Conservation (phyloP, 352 stramenopile genomes). For the Pythium insidiosum region DNA sequence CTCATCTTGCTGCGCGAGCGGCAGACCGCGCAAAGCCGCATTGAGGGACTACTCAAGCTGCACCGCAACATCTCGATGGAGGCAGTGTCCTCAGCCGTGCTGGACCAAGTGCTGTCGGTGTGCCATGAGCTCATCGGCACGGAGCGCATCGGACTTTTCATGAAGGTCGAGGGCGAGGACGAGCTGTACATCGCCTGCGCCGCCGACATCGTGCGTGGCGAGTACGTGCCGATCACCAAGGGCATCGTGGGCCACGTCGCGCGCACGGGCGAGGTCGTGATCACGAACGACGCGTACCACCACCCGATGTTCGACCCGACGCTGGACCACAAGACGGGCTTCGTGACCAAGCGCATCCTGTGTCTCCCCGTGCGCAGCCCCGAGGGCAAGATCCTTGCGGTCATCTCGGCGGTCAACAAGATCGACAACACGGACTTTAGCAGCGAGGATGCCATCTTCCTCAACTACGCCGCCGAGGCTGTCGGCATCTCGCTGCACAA, state of each 20-base stretch:
- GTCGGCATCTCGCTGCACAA: slow-evolving; percentile 68
- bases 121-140: slow-evolving; percentile 61
- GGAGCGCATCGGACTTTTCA: slow-evolving; percentile 59
- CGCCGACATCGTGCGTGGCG: slow-evolving; percentile 46
- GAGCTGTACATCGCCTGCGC: slow-evolving; percentile 60
- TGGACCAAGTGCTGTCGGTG: slow-evolving; percentile 62
- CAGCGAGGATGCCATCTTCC: slow-evolving; percentile 54
- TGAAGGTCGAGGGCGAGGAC: slow-evolving; percentile 58
- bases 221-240: slow-evolving; percentile 65
- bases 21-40: slow-evolving; percentile 55
- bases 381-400: slow-evolving; percentile 45
- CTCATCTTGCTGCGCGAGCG: slow-evolving; percentile 49
- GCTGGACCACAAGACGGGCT: slow-evolving; percentile 56
- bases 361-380: slow-evolving; percentile 53
- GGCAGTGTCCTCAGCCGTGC: slow-evolving; percentile 34
- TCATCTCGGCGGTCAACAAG: slow-evolving; percentile 68
- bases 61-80: slow-evolving; percentile 73
- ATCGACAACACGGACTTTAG: slow-evolving; percentile 64
- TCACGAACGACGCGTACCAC: slow-evolving; percentile 58
- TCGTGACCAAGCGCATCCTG: slow-evolving; percentile 50
- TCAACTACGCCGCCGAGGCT: slow-evolving; percentile 64
- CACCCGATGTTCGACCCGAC: slow-evolving; percentile 60
- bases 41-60: slow-evolving; percentile 60
- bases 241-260: slow-evolving; percentile 60
- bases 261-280: slow-evolving; percentile 51